These are phyloP conservation scores for Alternaria gaisen DNA, from an alignment of 2,329 filamentous ascomycete genomes.

Conservation along the genomic window DNA sequence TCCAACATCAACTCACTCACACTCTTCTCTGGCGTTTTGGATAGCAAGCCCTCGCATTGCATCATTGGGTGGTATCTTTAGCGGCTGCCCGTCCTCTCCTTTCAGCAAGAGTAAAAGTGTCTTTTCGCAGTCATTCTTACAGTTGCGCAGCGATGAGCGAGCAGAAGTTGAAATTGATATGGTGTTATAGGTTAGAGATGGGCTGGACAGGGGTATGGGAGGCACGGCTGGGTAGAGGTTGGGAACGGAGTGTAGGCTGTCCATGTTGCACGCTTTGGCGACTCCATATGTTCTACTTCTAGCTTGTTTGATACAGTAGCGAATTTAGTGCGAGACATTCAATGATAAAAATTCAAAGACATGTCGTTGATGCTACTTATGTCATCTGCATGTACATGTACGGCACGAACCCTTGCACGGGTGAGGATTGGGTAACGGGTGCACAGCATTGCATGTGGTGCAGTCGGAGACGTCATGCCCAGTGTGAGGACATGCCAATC, in stretches of 20 bases:
- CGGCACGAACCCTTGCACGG: conserved; percentile 14
- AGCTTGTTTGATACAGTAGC: conserved; percentile 35
- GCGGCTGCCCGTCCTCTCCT: conserved; percentile 20
- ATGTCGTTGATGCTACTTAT: conserved; percentile 9
- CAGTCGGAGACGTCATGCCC: conserved; percentile 3
- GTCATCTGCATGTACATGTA: conserved; percentile 14
- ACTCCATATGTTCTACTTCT: conserved; percentile 31
- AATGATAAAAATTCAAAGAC: conserved; percentile 30
- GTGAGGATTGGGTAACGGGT: conserved; percentile 15
- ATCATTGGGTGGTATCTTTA: conserved; percentile 9
- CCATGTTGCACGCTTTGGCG: conserved; percentile 18
- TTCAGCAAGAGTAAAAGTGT: conserved; percentile 19
- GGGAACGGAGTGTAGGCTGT: conserved; percentile 15
- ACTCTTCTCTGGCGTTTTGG: conserved; percentile 21
- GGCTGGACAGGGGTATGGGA: conserved; percentile 11
- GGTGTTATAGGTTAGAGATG: conserved; percentile 25
- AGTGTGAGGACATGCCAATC: not conserved
- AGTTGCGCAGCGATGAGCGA: conserved; percentile 9
- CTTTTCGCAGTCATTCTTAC: conserved; percentile 12
- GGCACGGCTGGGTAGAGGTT: conserved; percentile 19
- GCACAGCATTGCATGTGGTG: conserved; percentile 11
- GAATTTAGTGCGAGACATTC: conserved; percentile 42
- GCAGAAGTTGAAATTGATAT: conserved; percentile 18
- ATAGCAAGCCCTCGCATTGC: conserved; percentile 21
- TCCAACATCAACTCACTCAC: conserved; percentile 8